Percentiles rank a stretch among this genome's conserved stretches.
phyloP scores from a whole-genome alignment of 331 rosid species.

The Erythrophleum ivorense region DNA sequence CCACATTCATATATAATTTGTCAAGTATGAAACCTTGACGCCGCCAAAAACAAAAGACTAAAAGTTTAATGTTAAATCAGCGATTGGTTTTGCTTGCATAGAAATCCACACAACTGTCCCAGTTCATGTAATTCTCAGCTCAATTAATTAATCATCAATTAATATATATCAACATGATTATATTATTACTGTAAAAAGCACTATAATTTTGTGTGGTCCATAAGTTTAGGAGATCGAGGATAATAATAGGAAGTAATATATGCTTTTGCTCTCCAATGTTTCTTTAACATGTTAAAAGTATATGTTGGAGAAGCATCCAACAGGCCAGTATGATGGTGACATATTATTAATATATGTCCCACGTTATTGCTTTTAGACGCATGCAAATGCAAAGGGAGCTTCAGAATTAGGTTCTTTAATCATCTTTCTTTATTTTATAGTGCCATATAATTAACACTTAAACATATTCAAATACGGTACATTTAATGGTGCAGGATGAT shows the following conservation, averaged over 20 bases:
- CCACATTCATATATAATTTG: background rate
- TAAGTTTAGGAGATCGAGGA: constrained; percentile 36
- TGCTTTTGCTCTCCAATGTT: constrained; percentile 28
- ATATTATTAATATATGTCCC: constrained; percentile 11
- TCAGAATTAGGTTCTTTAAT: constrained; percentile 44
- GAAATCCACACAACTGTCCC: constrained; percentile 36
- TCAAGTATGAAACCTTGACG: constrained; percentile 5
- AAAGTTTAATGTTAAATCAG: background rate
- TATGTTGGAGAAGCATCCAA: constrained; percentile 69
- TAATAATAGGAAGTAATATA: background rate
- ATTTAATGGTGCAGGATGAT: constrained; percentile 48
- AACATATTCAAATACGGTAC: constrained; percentile 9
- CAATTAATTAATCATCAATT: background rate
- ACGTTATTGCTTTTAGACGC: constrained; percentile 45
- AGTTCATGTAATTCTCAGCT: background rate
- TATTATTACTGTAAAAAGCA: constrained; percentile 22
- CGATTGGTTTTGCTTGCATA: background rate
- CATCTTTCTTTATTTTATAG: constrained; percentile 14
- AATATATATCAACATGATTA: background rate
- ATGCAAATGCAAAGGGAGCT: constrained; percentile 35
- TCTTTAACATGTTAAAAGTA: constrained; percentile 42
- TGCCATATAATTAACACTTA: constrained; percentile 14
- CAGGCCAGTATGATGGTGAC: constrained; percentile 48
- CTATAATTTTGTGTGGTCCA: constrained; percentile 44
- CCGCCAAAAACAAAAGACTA: constrained; percentile 5